These are phyloP conservation scores for Exidia glandulosa DNA, from an alignment of 768 basidiomycete genomes.

Conservation along the genomic window DNA sequence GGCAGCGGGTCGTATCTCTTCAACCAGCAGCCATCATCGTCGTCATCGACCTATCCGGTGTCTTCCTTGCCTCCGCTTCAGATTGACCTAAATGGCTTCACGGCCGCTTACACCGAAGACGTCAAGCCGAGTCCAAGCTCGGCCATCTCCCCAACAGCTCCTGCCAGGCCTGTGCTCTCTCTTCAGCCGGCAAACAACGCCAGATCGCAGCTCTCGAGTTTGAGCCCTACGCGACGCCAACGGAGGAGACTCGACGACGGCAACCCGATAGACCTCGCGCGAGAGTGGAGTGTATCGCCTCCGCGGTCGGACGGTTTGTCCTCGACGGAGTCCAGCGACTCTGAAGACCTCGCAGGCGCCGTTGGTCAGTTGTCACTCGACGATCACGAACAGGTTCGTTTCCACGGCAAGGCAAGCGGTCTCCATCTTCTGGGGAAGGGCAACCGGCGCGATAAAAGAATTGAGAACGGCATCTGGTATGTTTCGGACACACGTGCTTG, in stretches of 20 bases:
- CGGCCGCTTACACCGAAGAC: not conserved
- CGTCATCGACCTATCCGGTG: not conserved
- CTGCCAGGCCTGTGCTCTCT: not conserved
- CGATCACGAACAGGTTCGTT: conserved; percentile 76
- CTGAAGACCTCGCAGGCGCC: conserved; percentile 43
- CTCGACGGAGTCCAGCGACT: conserved; percentile 3
- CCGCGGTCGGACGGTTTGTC: conserved; percentile 19
- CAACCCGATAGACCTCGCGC: conserved; percentile 23
- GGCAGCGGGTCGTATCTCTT: not conserved
- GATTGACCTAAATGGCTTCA: not conserved
- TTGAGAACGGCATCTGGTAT: conserved; percentile 68
- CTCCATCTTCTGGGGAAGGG: conserved; percentile 61
- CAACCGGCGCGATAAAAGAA: conserved; percentile 50
- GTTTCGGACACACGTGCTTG: conserved; percentile 16
- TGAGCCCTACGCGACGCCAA: conserved; percentile 14
- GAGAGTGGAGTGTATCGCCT: conserved; percentile 55
- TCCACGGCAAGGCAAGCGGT: conserved; percentile 74
- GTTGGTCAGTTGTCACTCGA: conserved; percentile 81
- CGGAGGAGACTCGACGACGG: conserved; percentile 36
- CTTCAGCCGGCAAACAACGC: not conserved
- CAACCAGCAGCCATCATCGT: too few species aligned
- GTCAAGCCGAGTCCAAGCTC: not conserved
- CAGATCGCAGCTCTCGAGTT: not conserved
- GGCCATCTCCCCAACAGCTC: not conserved
- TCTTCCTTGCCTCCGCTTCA: not conserved